A percentile compares a stretch with the other conserved stretches of the same genome.
These are phyloP conservation scores for Dioscorea cayenensis DNA, from an alignment of 116 monocot species.

Conservation along the genomic window DNA sequence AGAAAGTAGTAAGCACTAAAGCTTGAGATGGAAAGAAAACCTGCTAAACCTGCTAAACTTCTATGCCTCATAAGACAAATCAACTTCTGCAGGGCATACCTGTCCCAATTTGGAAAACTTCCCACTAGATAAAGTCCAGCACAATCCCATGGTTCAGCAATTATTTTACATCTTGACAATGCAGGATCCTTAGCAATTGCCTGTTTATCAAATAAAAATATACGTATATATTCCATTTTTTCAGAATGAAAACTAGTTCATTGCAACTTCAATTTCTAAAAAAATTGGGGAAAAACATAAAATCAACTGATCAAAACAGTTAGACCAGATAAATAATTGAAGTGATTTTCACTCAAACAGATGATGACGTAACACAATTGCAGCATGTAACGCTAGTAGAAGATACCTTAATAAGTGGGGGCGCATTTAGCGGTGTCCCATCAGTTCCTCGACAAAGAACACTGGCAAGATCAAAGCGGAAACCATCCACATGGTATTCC, in stretches of 20 bases:
- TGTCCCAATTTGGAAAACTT: constrained; percentile 97
- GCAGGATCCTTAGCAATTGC: constrained; percentile 86
- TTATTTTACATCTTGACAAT: constrained; percentile 90
- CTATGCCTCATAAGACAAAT: too few species aligned
- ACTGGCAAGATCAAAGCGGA: constrained; percentile 95
- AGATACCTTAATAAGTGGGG: constrained; percentile 78
- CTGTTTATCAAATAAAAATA: constrained; percentile 26
- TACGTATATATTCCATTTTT: neutral
- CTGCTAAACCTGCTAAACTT: too few species aligned
- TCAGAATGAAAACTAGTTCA: too few species aligned
- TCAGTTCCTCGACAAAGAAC: constrained; percentile 84
- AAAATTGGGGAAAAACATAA: neutral
- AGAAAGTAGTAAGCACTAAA: too few species aligned
- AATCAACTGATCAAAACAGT: neutral
- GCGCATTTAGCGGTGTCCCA: constrained; percentile 70
- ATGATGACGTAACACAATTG: neutral
- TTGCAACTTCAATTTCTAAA: too few species aligned
- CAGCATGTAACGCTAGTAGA: neutral
- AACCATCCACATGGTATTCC: constrained; percentile 97
- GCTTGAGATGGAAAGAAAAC: too few species aligned
- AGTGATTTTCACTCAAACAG: too few species aligned
- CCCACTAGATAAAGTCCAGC: constrained; percentile 92
- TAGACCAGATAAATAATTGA: too few species aligned
- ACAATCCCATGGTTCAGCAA: constrained; percentile 99
- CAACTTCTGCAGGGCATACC: constrained; percentile 30